Base-by-base conservation (phyloP, 345 rosid species). In the Syzygium oleosum region DNA sequence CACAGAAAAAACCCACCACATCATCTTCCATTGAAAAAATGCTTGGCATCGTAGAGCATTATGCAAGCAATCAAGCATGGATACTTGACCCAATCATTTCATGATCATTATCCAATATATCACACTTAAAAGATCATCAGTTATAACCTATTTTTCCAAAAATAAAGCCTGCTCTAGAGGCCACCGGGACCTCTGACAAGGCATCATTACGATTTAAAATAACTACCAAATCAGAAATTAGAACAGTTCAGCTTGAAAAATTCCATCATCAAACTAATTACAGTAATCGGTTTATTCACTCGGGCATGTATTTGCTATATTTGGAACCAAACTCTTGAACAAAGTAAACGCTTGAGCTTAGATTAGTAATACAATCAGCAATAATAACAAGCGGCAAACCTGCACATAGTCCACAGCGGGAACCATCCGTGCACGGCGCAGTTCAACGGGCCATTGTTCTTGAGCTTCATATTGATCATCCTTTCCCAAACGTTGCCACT, bases 361-460 rank as follows among this genome's bases (percentile, higher is more conserved):
- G 78, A 65, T 31, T 65, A 31, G 78, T 65, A 65, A 34, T 73
- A 34, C 46, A 41, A 73, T 73, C 49, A 73, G 41, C 49, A 73
- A 73, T 5, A 73, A 73, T 34, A 31, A 65, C 14, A 73, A 73
- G 80, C 21, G 46, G 80, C 90, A 52, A 86, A 96, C 97, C 95
- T 97, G 97, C 61, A 94, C 10, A 89, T 93, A 95, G 93, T 96
- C 99, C 14, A 94, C 95, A 9, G 98, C 98, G 17, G 98, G 88
- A 88, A 97, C 88, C 46, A 93, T 43, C 5, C 97, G 95, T 84
- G 98, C 92, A 54, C 96, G 97, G 7, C 90, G 91, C 89, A 96
- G 89, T 90, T 96, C 99, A 41, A 92, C 73, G 6, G 98, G 98
- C 98, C 99, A 97, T 91, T 97, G 99, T 73, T 95, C 98, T 87